Evolutionary conservation across 202 grass and related monocot genomes (phyloP).

Genomic region (Bolboschoenoplectus hybrid): DNA sequence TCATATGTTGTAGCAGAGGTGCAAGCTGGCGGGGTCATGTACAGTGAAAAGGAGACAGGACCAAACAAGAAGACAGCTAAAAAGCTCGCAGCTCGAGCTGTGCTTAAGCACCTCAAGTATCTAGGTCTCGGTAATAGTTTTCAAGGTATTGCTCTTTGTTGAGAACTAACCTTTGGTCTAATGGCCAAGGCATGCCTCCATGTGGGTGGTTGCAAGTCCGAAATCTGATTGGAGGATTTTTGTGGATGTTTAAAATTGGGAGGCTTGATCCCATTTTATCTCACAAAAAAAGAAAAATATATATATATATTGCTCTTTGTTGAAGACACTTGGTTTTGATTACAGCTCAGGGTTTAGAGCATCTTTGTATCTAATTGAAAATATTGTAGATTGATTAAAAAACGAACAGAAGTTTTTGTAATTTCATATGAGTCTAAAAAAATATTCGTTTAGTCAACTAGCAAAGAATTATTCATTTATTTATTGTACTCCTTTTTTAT

Average conservation of each 20-base stretch:
- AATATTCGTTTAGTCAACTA: no score
- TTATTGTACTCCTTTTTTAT: neutral
- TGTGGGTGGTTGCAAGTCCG: neutral
- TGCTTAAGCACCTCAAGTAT: slow-evolving; percentile 48
- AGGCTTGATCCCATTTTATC: neutral
- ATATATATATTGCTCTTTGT: neutral
- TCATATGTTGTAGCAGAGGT: slow-evolving; percentile 48
- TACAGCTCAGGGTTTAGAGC: neutral
- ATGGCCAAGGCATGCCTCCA: neutral
- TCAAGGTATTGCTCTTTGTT: neutral
- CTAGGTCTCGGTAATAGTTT: neutral
- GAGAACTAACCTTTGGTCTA: neutral
- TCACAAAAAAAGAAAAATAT: neutral
- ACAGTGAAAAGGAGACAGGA: slow-evolving; percentile 41
- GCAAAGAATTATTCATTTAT: no score
- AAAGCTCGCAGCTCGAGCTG: slow-evolving; percentile 49
- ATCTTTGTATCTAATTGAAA: neutral
- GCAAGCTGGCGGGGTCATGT: slow-evolving; percentile 35
- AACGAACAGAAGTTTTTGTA: neutral
- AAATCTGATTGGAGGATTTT: neutral
- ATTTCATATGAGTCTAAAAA: no score
- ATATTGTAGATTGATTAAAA: slow-evolving; percentile 5
- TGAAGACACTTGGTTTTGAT: neutral
- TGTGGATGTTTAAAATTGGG: neutral
- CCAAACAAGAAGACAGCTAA: slow-evolving; percentile 44